These are phyloP conservation scores for Penicillium steckii DNA, from an alignment of 495 filamentous ascomycete species.

Conservation along the genomic window DNA sequence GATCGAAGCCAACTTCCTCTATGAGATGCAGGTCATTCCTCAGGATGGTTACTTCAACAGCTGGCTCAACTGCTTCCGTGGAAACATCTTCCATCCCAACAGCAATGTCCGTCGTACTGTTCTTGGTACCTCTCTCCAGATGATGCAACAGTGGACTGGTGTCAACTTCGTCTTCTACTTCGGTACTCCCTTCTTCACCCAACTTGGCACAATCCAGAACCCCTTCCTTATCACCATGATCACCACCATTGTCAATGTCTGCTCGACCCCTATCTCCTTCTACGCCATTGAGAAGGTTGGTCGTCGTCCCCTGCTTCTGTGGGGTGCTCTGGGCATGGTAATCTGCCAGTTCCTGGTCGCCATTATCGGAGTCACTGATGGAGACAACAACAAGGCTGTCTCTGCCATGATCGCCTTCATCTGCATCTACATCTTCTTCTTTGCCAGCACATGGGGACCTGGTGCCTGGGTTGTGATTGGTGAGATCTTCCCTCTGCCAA, in stretches of 20 bases:
- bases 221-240: conserved; percentile 79
- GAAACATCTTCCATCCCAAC: conserved; percentile 57
- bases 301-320: conserved; percentile 80
- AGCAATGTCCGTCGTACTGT: conserved; percentile 72
- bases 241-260: conserved; percentile 83
- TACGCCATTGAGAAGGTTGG: conserved; percentile 78
- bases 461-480: conserved; percentile 81
- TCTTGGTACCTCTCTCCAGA: conserved; percentile 72
- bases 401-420: conserved; percentile 74
- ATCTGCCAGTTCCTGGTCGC: conserved; percentile 84
- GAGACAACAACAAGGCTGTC: conserved; percentile 49
- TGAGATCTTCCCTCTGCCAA: conserved; percentile 83
- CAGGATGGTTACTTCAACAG: conserved; percentile 55
- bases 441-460: conserved; percentile 73
- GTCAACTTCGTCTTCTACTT: conserved; percentile 96
- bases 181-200: conserved; percentile 74
- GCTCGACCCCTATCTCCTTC: conserved; percentile 79
- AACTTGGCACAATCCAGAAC: conserved; percentile 64
- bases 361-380: conserved; percentile 66
- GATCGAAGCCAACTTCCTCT: conserved; percentile 75
- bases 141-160: conserved; percentile 83
- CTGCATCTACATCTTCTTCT: conserved; percentile 75
- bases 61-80: conserved; percentile 69
- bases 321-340: conserved; percentile 76
- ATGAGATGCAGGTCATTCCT: conserved; percentile 60